Evolutionary conservation across 2,329 filamentous ascomycete species (phyloP), one percentile per base, ranked within the genome.

Genomic region (Penicillium concentricum): DNA sequence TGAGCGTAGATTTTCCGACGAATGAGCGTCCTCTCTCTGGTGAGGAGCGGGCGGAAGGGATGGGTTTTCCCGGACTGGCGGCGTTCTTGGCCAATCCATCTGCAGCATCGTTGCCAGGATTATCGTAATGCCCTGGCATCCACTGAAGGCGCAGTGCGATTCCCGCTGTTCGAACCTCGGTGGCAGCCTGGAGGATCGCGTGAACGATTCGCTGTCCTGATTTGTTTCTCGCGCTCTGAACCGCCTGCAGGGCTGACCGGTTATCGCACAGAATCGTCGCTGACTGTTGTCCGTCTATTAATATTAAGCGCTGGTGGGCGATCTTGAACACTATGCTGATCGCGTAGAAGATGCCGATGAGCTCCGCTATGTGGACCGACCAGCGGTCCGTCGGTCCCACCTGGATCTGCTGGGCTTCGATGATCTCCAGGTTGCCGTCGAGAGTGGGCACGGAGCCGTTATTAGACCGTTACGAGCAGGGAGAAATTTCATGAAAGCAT

Each of bases 181-280:
- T 18, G 5, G 5, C 24, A 3, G 41, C 24, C 28, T 30, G 8
- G 28, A 39, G 38, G 30, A 66, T 64, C 6, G 63, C 56, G 13
- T 66, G 46, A 22, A 65, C 51, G 44, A 67, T 65, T 7, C 43
- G 56, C 42, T 67, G 55, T 26, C 63, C 60, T 1, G 60, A 64
- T 32, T 57, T 60, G 32, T 68, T 67, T 16, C 44, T n/a, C 10
- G 55, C 7, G 39, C 57, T 67, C 34, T 42, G 26, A 28, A 63
- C 62, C 28, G 53, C 60, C 46, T 66, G 51, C 15, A 66, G 37
- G 8, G 56, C 61, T n/a, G 59, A 67, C 37, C 42, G 61, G 15
- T 62, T 65, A 22, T 67, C 46, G n/a, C 52, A 30, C 2, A 44
- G 20, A 12, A 51, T 51, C 22, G 37, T 51, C 26, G 20, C 24